Conservation (phyloP, 2,329 filamentous ascomycete genomes). For the Pseudogymnoascus sp. region DNA sequence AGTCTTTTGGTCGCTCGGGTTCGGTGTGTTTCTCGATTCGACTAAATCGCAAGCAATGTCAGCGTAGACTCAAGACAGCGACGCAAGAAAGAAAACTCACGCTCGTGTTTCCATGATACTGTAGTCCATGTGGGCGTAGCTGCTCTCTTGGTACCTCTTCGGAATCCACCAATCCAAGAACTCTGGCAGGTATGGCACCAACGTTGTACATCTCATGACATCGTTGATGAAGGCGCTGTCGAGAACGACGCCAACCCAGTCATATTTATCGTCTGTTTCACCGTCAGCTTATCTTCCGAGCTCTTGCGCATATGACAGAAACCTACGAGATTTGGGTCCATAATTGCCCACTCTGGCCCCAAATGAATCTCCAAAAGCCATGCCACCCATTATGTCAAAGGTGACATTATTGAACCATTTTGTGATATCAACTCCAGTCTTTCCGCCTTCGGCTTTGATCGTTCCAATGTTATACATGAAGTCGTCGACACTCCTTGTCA, state of each 20-base stretch:
- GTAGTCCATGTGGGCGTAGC: slow-evolving; percentile 1
- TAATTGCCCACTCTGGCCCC: slow-evolving; percentile 10
- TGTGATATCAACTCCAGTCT: slow-evolving; percentile 10
- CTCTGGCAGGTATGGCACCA: neutral
- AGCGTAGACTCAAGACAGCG: neutral
- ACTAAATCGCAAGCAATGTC: neutral
- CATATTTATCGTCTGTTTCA: slow-evolving; percentile 15
- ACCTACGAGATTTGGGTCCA: neutral
- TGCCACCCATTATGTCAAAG: slow-evolving; percentile 32
- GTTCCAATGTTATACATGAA: slow-evolving; percentile 13
- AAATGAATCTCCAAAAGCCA: slow-evolving; percentile 28
- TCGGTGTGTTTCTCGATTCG: neutral
- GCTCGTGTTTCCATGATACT: neutral
- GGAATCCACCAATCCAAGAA: neutral
- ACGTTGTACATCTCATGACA: slow-evolving; percentile 16
- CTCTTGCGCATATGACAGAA: neutral
- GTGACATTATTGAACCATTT: slow-evolving; percentile 26
- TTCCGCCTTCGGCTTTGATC: neutral
- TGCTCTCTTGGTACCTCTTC: neutral
- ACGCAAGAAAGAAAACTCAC: neutral
- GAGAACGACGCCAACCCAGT: slow-evolving; percentile 19
- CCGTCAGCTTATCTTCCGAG: neutral
- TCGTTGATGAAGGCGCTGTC: slow-evolving; percentile 20
- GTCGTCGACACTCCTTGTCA: slow-evolving; percentile 12
- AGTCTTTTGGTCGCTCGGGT: slow-evolving; percentile 12